Evolutionary conservation across 768 basidiomycete genomes (phyloP).

Genomic region (Boletus pseudo-olivaceus): DNA sequence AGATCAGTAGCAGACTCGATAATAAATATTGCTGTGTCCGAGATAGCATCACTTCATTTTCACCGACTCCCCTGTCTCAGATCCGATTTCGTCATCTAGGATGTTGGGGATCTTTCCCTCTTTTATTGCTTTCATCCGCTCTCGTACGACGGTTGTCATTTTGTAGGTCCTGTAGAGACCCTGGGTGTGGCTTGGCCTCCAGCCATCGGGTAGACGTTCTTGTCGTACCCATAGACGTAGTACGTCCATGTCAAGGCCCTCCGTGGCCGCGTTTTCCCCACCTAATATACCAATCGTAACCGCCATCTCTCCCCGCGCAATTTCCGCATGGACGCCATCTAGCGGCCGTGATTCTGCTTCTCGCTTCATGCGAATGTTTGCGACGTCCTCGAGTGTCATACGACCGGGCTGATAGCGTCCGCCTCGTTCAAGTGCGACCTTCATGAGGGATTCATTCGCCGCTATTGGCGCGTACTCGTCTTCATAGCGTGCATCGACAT

Average conservation of each 20-base stretch:
- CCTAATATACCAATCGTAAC: conserved; percentile 53
- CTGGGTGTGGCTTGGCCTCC: conserved; percentile 31
- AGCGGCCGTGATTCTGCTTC: conserved; percentile 44
- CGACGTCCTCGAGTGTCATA: conserved; percentile 38
- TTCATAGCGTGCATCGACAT: conserved; percentile 40
- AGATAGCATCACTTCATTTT: conserved; percentile 16
- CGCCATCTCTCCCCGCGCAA: conserved; percentile 67
- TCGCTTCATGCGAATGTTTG: conserved; percentile 48
- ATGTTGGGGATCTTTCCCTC: conserved; percentile 17
- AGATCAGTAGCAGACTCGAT: too few species aligned
- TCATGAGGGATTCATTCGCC: conserved; percentile 37
- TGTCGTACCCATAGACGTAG: conserved; percentile 48
- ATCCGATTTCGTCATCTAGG: conserved; percentile 10
- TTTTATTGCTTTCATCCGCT: conserved; percentile 25
- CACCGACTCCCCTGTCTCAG: not conserved
- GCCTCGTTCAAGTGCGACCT: conserved; percentile 35
- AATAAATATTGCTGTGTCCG: not conserved
- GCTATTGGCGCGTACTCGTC: conserved; percentile 44
- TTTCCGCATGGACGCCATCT: conserved; percentile 48
- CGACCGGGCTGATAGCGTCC: conserved; percentile 26
- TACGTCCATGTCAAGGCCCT: conserved; percentile 45
- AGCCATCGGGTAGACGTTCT: conserved; percentile 47
- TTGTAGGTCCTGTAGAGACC: conserved; percentile 30
- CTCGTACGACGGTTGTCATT: conserved; percentile 27
- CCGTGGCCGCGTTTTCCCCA: conserved; percentile 33